Base-by-base conservation (phyloP, 106 monocot genomes). In the Dioscorea zingiberensis region DNA sequence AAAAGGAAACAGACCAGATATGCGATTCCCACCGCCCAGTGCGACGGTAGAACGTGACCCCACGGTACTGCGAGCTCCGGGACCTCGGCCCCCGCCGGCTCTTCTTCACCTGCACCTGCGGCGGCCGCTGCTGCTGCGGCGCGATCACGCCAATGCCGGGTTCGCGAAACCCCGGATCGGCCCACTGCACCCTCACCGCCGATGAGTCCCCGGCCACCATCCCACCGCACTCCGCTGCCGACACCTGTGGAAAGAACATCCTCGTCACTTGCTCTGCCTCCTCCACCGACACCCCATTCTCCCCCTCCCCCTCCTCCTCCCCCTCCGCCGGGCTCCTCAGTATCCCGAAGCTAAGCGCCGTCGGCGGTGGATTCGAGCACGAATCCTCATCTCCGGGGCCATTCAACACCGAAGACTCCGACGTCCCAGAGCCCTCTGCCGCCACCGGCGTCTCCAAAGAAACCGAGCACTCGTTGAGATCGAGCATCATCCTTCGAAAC, bases 21-120 rank as follows among this genome's bases (percentile, higher is more conserved):
- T 81, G 81, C 17, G 81, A 81, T 55, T 81, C 81, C 81, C 81
- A 81, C 58, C 81, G 66, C 11, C 81, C 81, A 9, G 81, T 81
- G 48, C 81, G 67, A 32, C 81, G 26, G 54, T 81, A 81, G 67
- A 81, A 81, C 45, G 81, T 81, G 46, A 81, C 81, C 15, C 81
- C 81, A 23, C 81, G 71, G 48, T 81, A 81, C 60, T 80, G 80
- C 15, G 80, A 80, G 75, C 80, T 80, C 46, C 74, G 55, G 0
- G 80, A 80, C 69, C 81, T 48, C 21, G 81, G 81, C 25, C 81
- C 81, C 2, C 81, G 61, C 51, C 81, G 11, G 68, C 72, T 76
- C 76, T 76, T 81, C 76, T 81, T 81, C 54, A 57, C 66, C 57
- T 66, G 67, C 54, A 57, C 66, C 57, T 66, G 67, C 48, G 51